phyloP scores from a whole-genome alignment of 176 grass and related monocot species.

The Ensete glaucum region DNA sequence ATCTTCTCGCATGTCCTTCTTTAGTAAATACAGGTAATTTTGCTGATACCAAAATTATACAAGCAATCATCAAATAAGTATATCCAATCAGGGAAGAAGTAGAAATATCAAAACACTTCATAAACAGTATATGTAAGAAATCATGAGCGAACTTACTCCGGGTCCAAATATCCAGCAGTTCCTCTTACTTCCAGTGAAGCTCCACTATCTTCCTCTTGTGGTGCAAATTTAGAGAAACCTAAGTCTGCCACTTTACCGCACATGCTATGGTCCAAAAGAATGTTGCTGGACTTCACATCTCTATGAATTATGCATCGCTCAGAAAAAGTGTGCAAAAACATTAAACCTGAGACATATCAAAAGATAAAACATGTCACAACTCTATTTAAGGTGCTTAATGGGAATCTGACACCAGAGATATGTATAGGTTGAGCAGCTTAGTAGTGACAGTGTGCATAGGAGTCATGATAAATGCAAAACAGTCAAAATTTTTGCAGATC shows the following conservation, averaged over 20 bases:
- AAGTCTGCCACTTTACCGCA: constrained; percentile 62
- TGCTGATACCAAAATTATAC: not conserved
- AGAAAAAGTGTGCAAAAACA: constrained; percentile 52
- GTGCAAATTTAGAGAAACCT: constrained; percentile 68
- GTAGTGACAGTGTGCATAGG: not conserved
- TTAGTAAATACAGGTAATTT: not conserved
- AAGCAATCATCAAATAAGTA: not conserved
- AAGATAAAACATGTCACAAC: constrained; percentile 5
- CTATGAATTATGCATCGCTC: constrained; percentile 66
- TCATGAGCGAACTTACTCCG: constrained; percentile 46
- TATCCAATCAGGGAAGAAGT: not conserved
- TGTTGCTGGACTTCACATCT: constrained; percentile 75
- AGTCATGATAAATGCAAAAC: not conserved
- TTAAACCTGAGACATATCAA: constrained; percentile 28
- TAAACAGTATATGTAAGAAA: not conserved
- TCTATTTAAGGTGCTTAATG: not conserved
- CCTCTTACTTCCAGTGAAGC: constrained; percentile 72
- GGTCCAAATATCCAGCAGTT: constrained; percentile 73
- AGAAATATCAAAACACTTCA: not conserved
- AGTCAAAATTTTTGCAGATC: not conserved
- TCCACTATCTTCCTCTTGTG: constrained; percentile 62
- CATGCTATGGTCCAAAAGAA: constrained; percentile 70
- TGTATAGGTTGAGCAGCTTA: not conserved
- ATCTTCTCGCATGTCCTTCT: no score
- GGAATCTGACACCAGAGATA: not conserved